These are phyloP conservation scores for Saprolegnia parasitica DNA, from an alignment of 352 stramenopile genomes.

Conservation along the genomic window DNA sequence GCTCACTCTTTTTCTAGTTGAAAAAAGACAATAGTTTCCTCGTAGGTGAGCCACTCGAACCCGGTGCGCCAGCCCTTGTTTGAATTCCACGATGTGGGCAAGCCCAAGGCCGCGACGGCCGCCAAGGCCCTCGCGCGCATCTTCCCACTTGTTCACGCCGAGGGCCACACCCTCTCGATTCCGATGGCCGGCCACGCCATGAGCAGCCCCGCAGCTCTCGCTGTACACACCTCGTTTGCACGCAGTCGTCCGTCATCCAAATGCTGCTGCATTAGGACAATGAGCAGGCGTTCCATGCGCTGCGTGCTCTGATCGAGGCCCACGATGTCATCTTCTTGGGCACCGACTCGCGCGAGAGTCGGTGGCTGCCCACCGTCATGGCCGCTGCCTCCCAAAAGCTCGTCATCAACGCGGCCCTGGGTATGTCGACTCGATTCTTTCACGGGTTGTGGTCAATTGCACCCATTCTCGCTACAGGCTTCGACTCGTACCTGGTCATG, in stretches of 20 bases:
- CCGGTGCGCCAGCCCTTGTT: slow-evolving; percentile 97
- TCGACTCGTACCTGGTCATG: slow-evolving; percentile 98
- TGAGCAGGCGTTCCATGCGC: slow-evolving; percentile 54
- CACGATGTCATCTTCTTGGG: slow-evolving; percentile 97
- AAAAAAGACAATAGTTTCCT: not conserved
- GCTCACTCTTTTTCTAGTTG: not conserved
- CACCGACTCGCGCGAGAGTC: slow-evolving; percentile 97
- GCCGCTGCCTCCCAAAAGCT: slow-evolving; percentile 89
- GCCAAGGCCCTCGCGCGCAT: slow-evolving; percentile 90
- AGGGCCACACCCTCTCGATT: slow-evolving; percentile 92
- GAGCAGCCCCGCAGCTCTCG: slow-evolving; percentile 39
- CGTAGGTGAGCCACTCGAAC: slow-evolving; percentile 94
- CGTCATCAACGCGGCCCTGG: slow-evolving; percentile 66
- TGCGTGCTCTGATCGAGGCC: slow-evolving; percentile 88
- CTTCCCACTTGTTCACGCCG: slow-evolving; percentile 86
- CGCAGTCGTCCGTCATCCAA: not conserved
- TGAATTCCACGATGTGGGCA: slow-evolving; percentile 91
- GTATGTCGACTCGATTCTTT: not conserved
- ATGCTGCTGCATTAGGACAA: slow-evolving; percentile 42
- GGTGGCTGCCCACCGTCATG: slow-evolving; percentile 98
- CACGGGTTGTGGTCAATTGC: slow-evolving; percentile 24
- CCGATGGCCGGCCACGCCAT: slow-evolving; percentile 97
- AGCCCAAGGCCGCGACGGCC: slow-evolving; percentile 92
- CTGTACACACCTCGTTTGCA: slow-evolving; percentile 31
- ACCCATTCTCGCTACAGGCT: slow-evolving; percentile 67